Conservation (phyloP, 2,329 filamentous ascomycete genomes). For the Fusarium albidum region DNA sequence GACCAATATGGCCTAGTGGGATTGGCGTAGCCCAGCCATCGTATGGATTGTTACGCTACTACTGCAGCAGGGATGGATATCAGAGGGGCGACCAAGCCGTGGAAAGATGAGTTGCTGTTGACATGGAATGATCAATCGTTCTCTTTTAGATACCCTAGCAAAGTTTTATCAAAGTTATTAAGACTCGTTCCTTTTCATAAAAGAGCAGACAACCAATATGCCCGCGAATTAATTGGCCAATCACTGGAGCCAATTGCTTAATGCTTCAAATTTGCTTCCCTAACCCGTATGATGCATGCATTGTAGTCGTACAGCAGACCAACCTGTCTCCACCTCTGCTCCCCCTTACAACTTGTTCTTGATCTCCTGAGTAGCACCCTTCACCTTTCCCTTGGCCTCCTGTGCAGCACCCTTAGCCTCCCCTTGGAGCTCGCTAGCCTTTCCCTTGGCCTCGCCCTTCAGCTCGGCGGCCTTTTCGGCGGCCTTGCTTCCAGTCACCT, state of each 20-base stretch:
- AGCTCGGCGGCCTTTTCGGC: slow-evolving; percentile 47
- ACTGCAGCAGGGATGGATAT: background rate
- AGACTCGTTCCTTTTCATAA: too few species aligned
- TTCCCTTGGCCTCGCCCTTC: slow-evolving; percentile 49
- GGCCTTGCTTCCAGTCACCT: slow-evolving; percentile 43
- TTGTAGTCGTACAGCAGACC: slow-evolving; percentile 30
- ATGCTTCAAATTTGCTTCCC: slow-evolving; percentile 27
- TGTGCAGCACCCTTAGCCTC: slow-evolving; percentile 56
- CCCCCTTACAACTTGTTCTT: slow-evolving; percentile 33
- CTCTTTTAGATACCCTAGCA: too few species aligned
- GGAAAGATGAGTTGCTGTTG: too few species aligned
- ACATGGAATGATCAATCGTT: too few species aligned
- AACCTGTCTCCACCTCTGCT: too few species aligned
- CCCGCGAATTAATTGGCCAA: background rate
- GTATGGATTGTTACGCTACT: background rate
- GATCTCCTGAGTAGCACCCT: slow-evolving; percentile 21
- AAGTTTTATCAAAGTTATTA: too few species aligned
- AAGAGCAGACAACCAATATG: too few species aligned
- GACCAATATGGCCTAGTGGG: slow-evolving; percentile 33
- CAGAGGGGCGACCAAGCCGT: too few species aligned
- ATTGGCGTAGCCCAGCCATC: background rate
- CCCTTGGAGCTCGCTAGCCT: slow-evolving; percentile 50
- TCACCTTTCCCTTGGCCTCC: slow-evolving; percentile 45
- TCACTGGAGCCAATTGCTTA: background rate
- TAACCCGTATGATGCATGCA: slow-evolving; percentile 30